A percentile compares a stretch with the other conserved stretches of the same genome.
phyloP scores from a whole-genome alignment of 164 flowering plant genomes.

The Annona squamosa region DNA sequence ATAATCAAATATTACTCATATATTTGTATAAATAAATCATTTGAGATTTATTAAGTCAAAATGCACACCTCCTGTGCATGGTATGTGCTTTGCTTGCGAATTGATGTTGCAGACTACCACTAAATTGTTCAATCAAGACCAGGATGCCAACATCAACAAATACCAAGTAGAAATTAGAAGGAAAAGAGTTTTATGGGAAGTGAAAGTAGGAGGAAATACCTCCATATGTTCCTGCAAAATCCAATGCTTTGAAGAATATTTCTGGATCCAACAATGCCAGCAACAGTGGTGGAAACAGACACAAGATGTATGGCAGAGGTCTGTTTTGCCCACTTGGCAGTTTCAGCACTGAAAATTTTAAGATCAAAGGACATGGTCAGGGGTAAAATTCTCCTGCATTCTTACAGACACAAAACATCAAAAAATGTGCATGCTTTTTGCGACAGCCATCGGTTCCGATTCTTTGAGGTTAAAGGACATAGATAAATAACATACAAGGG shows the following conservation, averaged over 20 bases:
- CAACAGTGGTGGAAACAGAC: constrained; percentile 71
- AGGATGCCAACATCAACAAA: not conserved
- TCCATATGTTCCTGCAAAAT: constrained; percentile 99
- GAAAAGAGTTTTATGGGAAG: not conserved
- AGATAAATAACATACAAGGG: not conserved
- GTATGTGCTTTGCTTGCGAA: not conserved
- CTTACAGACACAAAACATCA: not conserved
- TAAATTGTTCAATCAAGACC: not conserved
- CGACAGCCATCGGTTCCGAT: not conserved
- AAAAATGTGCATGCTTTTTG: not conserved
- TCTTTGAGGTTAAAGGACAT: not conserved
- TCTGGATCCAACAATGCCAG: constrained; percentile 83
- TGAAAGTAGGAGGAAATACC: constrained; percentile 30
- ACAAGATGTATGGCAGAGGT: constrained; percentile 64
- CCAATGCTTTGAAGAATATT: constrained; percentile 90
- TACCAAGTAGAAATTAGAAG: not conserved
- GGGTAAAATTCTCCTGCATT: not conserved
- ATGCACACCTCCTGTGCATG: too few relatives aligned
- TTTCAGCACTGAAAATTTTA: constrained; percentile 57
- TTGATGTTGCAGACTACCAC: not conserved
- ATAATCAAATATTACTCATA: too few relatives aligned
- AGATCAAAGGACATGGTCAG: constrained; percentile 1
- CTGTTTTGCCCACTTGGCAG: constrained; percentile 65
- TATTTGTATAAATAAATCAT: too few relatives aligned
- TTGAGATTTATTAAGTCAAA: too few relatives aligned